Evolutionary conservation across 805 yeast species (phyloP), one percentile per base, ranked within the genome.

Genomic region (Wickerhamiella kurtzmanii): DNA sequence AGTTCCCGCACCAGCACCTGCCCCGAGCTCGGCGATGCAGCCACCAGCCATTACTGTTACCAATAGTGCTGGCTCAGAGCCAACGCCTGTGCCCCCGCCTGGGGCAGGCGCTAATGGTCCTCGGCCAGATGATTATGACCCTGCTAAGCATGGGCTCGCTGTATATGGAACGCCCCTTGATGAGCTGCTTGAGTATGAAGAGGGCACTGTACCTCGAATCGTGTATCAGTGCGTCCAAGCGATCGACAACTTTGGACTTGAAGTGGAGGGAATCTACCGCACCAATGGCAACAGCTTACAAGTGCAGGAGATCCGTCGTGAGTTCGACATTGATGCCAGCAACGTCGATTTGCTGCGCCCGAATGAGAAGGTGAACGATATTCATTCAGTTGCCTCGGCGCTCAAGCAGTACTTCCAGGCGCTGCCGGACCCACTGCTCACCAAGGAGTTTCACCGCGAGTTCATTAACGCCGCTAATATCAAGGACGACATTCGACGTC

Each of bases 151-250:
- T 22, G 58, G 58, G 3, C 60, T 72, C 47, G 70, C 72, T 35
- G 78, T 94, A 0, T 92, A 85, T 64, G 96, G 96, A 0, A 77
- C 80, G 0, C 80, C 94, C 1, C 71, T 92, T n/a, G 94, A 82
- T 49, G 76, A 71, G 8, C 66, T 85, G 40, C 77, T 87, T 17
- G 81, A 79, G 51, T 78, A 74, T 54, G 96, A 94, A 52, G 89
- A 87, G 46, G 95, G 85, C 53, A 80, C 84, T 63, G 96, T 92
- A 3, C 99, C 99, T 1, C 73, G 82, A 16, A 75, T 92, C 43
- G 98, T 92, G 9, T 79, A 80, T 52, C 84, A 80, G 59, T 88
- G 96, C 69, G 82, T 89, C 44, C 80, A 79, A 52, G 80, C 88
- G 5, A 79, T 92, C 35, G 97, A 92, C 59, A 73, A 72, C 37